These are phyloP conservation scores for Echeveria elegans DNA, from an alignment of 164 flowering plant species.

Conservation along the genomic window DNA sequence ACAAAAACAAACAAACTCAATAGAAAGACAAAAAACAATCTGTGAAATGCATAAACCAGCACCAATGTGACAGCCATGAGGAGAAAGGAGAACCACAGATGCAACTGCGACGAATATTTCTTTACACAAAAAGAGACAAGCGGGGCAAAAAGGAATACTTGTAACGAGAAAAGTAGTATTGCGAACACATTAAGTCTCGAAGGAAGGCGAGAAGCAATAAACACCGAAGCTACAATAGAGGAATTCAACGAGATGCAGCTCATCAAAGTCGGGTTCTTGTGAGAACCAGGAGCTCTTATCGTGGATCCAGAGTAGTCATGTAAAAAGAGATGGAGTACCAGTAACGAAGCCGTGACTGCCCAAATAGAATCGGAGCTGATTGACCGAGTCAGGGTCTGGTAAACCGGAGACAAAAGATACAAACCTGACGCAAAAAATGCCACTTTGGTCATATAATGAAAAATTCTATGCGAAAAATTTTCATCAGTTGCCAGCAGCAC, in stretches of 20 bases:
- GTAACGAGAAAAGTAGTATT: conserved; percentile 79
- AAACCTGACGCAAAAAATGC: conserved; percentile 65
- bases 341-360: conserved; percentile 66
- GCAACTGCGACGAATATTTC: conserved; percentile 60
- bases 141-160: conserved; percentile 89
- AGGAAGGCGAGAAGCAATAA: conserved; percentile 88
- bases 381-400: conserved; percentile 78
- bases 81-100: conserved; percentile 52
- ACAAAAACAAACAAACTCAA: conserved; percentile 53
- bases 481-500: conserved; percentile 59
- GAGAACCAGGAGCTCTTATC: conserved; percentile 61
- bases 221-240: conserved; percentile 85
- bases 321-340: conserved; percentile 76
- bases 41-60: conserved; percentile 45
- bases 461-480: conserved; percentile 43
- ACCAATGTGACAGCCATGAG: conserved; percentile 48
- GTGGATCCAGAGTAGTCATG: conserved; percentile 86
- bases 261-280: conserved; percentile 59
- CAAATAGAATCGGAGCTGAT: conserved; percentile 92
- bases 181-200: conserved; percentile 83
- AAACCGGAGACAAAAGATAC: conserved; percentile 73
- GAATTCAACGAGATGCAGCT: conserved; percentile 84
- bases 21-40: conserved; percentile 43
- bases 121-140: conserved; percentile 65
- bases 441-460: conserved; percentile 51